These are phyloP conservation scores for Sporisorium scitamineum DNA, from an alignment of 1,284 basidiomycete species.

Conservation along the genomic window DNA sequence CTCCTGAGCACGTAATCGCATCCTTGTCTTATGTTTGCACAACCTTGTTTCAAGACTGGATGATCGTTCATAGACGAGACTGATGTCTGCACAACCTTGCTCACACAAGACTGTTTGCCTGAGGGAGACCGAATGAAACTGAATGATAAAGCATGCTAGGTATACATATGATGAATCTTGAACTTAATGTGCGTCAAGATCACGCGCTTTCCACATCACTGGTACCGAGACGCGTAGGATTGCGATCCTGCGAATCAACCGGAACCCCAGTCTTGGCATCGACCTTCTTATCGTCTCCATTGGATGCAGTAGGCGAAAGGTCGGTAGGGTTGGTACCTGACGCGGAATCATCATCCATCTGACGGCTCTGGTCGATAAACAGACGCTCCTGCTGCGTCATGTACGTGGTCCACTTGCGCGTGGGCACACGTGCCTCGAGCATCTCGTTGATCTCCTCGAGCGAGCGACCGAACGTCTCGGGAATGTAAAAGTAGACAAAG, in stretches of 20 bases:
- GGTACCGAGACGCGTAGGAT: conserved; percentile 34
- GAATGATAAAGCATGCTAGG: conserved; percentile 15
- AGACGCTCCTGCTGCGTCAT: conserved; percentile 43
- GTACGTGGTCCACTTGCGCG: conserved; percentile 56
- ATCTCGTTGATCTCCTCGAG: conserved; percentile 66
- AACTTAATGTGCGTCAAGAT: background rate
- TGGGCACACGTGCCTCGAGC: conserved; percentile 55
- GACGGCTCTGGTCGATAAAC: conserved; percentile 40
- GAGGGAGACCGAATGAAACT: too few relatives aligned
- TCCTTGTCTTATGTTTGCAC: background rate
- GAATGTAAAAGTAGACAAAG: conserved; percentile 72
- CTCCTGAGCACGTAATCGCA: background rate
- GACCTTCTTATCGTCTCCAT: conserved; percentile 35
- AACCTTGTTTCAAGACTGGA: background rate
- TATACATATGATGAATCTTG: background rate
- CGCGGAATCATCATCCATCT: conserved; percentile 23
- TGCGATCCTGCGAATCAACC: conserved; percentile 10
- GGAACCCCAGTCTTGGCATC: conserved; percentile 17
- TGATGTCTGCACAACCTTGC: too few relatives aligned
- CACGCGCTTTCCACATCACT: conserved; percentile 29
- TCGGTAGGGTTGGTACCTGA: conserved; percentile 30
- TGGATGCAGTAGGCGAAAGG: conserved; percentile 23
- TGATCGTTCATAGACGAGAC: too few relatives aligned
- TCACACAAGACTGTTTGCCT: too few relatives aligned
- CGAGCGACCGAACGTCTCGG: conserved; percentile 58